phyloP scores from a whole-genome alignment of 192 early-diverging fungal genomes.

The Rhizophagus clarus region DNA sequence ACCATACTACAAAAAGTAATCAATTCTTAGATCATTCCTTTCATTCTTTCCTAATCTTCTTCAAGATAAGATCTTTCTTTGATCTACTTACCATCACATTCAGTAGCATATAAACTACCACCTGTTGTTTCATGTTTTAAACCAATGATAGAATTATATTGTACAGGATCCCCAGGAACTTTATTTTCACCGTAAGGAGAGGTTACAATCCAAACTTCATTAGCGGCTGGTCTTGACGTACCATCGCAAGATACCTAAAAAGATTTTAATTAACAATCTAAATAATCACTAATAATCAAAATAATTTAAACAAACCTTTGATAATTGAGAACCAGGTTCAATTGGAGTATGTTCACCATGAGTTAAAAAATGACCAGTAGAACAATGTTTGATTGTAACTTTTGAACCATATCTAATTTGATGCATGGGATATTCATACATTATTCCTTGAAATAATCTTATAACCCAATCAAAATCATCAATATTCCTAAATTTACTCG shows the following conservation, averaged over 20 bases:
- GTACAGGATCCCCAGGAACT: not conserved
- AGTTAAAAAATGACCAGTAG: not conserved
- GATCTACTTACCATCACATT: not conserved
- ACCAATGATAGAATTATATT: slow-evolving; percentile 5
- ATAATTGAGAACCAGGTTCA: not conserved
- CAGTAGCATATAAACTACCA: not conserved
- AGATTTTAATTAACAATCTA: too few species aligned
- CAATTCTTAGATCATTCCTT: not conserved
- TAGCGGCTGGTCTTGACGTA: not conserved
- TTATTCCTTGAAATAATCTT: slow-evolving; percentile 10
- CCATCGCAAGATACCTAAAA: slow-evolving; percentile 6
- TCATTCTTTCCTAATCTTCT: too few species aligned
- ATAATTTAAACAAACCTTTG: not conserved
- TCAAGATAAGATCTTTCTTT: not conserved
- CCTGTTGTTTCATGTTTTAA: slow-evolving; percentile 6
- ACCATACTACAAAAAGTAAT: not conserved
- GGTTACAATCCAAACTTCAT: slow-evolving; percentile 12
- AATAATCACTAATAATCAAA: too few species aligned
- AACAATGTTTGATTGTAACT: slow-evolving; percentile 14
- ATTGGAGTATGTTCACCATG: slow-evolving; percentile 16
- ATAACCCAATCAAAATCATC: slow-evolving; percentile 21
- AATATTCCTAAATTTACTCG: not conserved
- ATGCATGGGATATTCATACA: slow-evolving; percentile 13
- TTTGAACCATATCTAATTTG: slow-evolving; percentile 17
- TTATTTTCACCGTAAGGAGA: slow-evolving; percentile 10